Conservation (phyloP, 306 rosid species). For the Cucumis sativus region DNA sequence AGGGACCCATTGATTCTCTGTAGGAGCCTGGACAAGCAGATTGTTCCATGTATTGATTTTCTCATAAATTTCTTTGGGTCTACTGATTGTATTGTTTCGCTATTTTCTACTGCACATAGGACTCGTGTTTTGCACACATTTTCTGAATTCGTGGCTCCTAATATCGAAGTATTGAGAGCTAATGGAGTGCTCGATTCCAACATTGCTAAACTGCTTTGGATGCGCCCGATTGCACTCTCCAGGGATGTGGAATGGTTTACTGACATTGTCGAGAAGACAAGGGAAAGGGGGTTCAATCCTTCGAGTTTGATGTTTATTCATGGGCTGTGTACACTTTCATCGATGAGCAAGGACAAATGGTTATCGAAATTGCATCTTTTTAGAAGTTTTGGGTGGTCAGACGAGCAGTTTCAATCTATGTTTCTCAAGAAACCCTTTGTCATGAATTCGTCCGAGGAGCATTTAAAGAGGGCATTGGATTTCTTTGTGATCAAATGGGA, state of each 20-base stretch:
- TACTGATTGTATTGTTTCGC: neutral
- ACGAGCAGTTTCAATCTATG: constrained; percentile 12
- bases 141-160: constrained; percentile 1
- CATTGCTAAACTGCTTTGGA: neutral
- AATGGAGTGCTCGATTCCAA: neutral
- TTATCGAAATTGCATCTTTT: constrained; percentile 10
- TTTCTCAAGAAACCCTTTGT: constrained; percentile 7
- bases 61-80: constrained; percentile 8
- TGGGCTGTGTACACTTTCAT: constrained; percentile 1
- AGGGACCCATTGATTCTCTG: neutral
- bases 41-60: constrained; percentile 9
- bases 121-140: constrained; percentile 5
- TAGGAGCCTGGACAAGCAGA: constrained; percentile 11
- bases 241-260: neutral
- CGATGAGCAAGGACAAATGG: constrained; percentile 16
- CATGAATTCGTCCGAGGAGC: constrained; percentile 10
- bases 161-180: constrained; percentile 5
- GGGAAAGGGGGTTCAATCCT: constrained; percentile 9
- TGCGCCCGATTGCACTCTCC: neutral
- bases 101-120: constrained; percentile 1
- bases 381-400: constrained; percentile 18
- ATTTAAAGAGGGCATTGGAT: constrained; percentile 1
- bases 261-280: neutral
- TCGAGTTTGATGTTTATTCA: constrained; percentile 13
- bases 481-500: constrained; percentile 4